phyloP scores from a whole-genome alignment of 2,329 filamentous ascomycete genomes.

The Fusarium nematophilum region DNA sequence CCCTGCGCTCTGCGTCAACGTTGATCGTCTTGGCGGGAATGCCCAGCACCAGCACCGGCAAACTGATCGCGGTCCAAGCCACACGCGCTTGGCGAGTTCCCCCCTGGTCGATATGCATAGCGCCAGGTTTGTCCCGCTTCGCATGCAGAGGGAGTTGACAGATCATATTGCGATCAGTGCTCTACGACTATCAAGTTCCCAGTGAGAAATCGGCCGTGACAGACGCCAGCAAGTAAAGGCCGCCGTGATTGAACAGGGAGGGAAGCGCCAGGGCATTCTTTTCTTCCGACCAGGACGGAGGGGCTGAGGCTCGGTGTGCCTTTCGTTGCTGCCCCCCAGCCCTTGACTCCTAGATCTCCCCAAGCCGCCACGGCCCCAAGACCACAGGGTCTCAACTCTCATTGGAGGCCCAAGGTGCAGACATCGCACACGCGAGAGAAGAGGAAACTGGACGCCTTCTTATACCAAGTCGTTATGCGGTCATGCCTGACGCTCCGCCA shows the following conservation, averaged over 20 bases:
- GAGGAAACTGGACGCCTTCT: conserved; percentile 42
- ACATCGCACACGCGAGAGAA: conserved; percentile 37
- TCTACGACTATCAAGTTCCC: conserved; percentile 23
- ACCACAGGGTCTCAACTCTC: conserved; percentile 22
- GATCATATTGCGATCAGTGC: conserved; percentile 41
- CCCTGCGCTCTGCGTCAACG: no score
- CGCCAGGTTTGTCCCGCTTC: conserved; percentile 34
- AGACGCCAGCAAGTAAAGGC: conserved; percentile 13
- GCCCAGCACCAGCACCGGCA: no score
- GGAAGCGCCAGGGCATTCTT: conserved; percentile 3
- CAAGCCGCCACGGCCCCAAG: conserved; percentile 15
- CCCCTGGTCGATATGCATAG: conserved; percentile 32
- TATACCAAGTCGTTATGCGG: conserved; percentile 23
- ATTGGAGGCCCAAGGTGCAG: conserved; percentile 26
- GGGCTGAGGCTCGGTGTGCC: background rate
- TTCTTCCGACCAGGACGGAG: conserved; percentile 4
- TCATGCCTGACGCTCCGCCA: conserved; percentile 27
- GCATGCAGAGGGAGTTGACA: conserved; percentile 40
- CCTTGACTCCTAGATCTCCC: conserved; percentile 3
- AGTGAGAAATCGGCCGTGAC: conserved; percentile 6
- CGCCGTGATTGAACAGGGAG: conserved; percentile 10
- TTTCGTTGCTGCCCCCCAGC: conserved; percentile 10
- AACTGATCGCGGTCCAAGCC: conserved; percentile 32
- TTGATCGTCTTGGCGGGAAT: conserved; percentile 23
- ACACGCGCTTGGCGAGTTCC: conserved; percentile 25